Percentiles rank a stretch among this genome's conserved stretches.
These are phyloP conservation scores for Macrophomina tecta DNA, from an alignment of 2,329 filamentous ascomycete species.

Conservation along the genomic window DNA sequence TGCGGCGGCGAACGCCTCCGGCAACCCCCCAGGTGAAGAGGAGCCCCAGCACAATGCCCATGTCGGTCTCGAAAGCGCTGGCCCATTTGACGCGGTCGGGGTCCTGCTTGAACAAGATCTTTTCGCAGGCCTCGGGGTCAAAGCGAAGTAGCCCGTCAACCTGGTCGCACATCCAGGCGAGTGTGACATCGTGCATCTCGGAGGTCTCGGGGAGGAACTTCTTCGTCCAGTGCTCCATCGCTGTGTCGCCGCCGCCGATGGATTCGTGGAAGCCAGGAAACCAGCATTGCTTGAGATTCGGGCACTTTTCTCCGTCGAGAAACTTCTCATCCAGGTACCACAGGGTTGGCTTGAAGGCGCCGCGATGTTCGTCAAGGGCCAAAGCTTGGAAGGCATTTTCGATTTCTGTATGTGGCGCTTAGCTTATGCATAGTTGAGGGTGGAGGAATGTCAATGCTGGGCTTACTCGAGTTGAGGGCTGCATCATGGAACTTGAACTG, in stretches of 20 bases:
- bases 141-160: slow-evolving; percentile 18
- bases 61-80: not conserved
- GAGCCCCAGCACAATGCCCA: not conserved
- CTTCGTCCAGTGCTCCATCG: slow-evolving; percentile 18
- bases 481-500: slow-evolving; percentile 27
- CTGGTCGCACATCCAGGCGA: slow-evolving; percentile 49
- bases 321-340: slow-evolving; percentile 51
- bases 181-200: slow-evolving; percentile 44
- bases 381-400: slow-evolving; percentile 63
- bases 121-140: not conserved
- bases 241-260: slow-evolving; percentile 55
- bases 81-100: slow-evolving; percentile 1
- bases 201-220: not conserved
- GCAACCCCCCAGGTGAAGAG: not conserved
- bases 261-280: slow-evolving; percentile 62
- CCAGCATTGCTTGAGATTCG: slow-evolving; percentile 59
- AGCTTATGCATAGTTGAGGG: too few species aligned
- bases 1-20: slow-evolving; percentile 1
- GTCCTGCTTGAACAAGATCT: not conserved
- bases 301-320: slow-evolving; percentile 1
- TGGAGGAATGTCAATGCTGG: too few species aligned
- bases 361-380: slow-evolving; percentile 59
- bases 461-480: slow-evolving; percentile 15
- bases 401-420: slow-evolving; percentile 36
- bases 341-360: slow-evolving; percentile 58